These are phyloP conservation scores for Mycocentrospora acerina DNA, from an alignment of 2,329 filamentous ascomycete species.

Conservation along the genomic window DNA sequence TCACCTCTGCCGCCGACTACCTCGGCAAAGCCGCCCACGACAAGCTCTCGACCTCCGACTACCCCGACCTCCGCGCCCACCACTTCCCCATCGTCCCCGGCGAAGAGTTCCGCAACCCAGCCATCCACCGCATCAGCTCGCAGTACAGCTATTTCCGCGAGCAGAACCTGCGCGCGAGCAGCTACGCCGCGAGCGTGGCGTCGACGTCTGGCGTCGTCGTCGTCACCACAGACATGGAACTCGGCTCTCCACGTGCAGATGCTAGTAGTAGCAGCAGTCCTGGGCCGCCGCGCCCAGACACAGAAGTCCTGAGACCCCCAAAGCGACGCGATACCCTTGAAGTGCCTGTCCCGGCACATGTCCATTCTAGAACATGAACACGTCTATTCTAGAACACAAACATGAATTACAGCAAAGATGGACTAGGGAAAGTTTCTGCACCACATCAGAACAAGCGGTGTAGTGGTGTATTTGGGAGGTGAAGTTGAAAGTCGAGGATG, in stretches of 20 bases:
- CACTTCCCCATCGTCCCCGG: constrained; percentile 61
- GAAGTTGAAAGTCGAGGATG: too few species aligned
- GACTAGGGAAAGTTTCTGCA: too few species aligned
- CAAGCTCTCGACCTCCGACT: constrained; percentile 50
- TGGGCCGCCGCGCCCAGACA: constrained; percentile 11
- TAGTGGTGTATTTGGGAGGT: too few species aligned
- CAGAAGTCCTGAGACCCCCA: constrained; percentile 11
- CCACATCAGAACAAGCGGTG: too few species aligned
- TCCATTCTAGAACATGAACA: constrained; percentile 10
- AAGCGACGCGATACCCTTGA: constrained; percentile 22
- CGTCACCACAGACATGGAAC: constrained; percentile 13
- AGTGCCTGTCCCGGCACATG: constrained; percentile 16
- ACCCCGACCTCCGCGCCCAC: constrained; percentile 49
- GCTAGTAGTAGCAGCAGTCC: constrained; percentile 8
- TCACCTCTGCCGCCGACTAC: constrained; percentile 49
- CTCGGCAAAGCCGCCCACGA: constrained; percentile 52
- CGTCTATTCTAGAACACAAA: too few species aligned
- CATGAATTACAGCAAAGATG: too few species aligned
- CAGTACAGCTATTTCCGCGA: constrained; percentile 47
- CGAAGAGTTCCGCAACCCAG: constrained; percentile 50
- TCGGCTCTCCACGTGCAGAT: constrained; percentile 10
- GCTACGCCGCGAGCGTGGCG: constrained; percentile 39
- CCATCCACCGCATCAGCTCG: constrained; percentile 43
- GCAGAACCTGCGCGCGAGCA: constrained; percentile 26
- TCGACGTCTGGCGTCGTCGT: constrained; percentile 29